Conservation (phyloP, 2,329 filamentous ascomycete species). For the Biscogniauxia marginata region DNA sequence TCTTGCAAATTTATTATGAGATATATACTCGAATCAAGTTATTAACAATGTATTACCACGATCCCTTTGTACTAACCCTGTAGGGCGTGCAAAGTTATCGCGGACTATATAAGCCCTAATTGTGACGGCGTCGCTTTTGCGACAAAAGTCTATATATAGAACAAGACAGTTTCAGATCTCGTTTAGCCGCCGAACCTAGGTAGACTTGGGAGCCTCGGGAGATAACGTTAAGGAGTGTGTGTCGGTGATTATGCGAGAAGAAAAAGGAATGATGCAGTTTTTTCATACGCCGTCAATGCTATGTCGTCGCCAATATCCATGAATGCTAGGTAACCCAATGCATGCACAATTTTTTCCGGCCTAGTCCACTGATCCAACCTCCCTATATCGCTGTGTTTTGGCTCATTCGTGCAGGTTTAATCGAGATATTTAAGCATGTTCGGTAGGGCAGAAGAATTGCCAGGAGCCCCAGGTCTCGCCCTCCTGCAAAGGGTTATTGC, state of each 20-base stretch:
- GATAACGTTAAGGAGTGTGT: neutral
- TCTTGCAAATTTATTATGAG: too few relatives aligned
- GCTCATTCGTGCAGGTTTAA: neutral
- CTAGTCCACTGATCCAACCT: neutral
- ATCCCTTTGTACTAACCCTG: too few relatives aligned
- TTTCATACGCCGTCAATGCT: neutral
- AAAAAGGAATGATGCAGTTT: neutral
- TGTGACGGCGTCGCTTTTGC: too few relatives aligned
- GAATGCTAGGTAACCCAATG: neutral
- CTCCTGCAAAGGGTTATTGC: slow-evolving; percentile 4
- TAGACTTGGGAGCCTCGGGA: neutral
- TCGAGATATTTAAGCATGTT: neutral
- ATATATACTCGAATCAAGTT: too few relatives aligned
- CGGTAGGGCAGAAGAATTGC: slow-evolving; percentile 11
- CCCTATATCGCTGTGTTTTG: neutral
- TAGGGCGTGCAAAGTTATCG: too few relatives aligned
- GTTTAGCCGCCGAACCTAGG: neutral
- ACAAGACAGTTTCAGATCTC: too few relatives aligned
- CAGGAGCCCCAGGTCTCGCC: slow-evolving; percentile 13
- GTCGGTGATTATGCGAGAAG: neutral
- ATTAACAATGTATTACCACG: too few relatives aligned
- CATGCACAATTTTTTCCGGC: neutral
- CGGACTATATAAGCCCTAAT: too few relatives aligned
- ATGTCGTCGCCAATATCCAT: neutral
- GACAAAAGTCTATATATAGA: too few relatives aligned